Conservation (phyloP, 2,329 filamentous ascomycete genomes). For the Pestalotiopsis sp. region DNA sequence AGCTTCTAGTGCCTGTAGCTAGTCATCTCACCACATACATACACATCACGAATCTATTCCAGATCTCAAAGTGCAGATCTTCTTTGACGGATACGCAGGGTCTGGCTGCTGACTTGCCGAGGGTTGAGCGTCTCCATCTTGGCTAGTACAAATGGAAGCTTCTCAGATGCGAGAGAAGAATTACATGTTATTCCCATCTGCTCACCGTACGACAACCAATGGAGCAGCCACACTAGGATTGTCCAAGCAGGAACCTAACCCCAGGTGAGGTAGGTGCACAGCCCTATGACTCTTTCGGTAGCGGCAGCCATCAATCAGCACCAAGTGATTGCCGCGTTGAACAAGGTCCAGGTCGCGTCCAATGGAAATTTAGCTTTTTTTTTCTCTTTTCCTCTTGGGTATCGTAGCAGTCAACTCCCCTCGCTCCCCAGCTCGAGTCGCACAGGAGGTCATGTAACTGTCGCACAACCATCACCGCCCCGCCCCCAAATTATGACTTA, state of each 20-base stretch:
- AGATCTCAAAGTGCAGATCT: background rate
- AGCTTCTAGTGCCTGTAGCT: background rate
- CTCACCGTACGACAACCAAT: constrained; percentile 10
- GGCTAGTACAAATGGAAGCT: background rate
- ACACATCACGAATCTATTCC: background rate
- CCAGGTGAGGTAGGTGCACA: background rate
- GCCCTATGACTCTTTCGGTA: constrained; percentile 1
- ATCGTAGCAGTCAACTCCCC: too few species aligned
- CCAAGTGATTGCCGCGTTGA: background rate
- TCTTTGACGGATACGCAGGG: background rate
- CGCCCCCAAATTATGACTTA: background rate
- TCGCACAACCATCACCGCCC: background rate
- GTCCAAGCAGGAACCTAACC: background rate
- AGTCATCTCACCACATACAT: background rate
- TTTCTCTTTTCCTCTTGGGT: too few species aligned
- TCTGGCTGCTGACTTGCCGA: background rate
- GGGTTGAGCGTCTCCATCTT: background rate
- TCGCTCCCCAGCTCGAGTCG: background rate
- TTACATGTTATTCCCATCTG: background rate
- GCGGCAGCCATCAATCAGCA: background rate
- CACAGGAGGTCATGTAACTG: background rate
- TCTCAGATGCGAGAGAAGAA: background rate
- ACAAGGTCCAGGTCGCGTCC: too few species aligned
- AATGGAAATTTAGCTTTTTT: too few species aligned
- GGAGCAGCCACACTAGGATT: background rate